Conservation (phyloP, 73 alveolate species). For the Tetrahymena elliotti region DNA sequence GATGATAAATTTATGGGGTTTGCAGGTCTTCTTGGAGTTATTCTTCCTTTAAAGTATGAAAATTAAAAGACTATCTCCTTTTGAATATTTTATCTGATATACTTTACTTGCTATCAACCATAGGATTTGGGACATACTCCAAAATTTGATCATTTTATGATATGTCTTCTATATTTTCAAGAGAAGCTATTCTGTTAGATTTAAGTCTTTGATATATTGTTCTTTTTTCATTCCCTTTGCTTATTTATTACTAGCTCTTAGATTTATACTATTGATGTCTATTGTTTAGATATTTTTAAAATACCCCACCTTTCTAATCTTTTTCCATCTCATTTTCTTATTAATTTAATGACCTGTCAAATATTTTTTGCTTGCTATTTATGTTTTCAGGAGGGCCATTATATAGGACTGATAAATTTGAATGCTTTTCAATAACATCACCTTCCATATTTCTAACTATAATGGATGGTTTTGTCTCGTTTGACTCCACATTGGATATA, state of each 20-base stretch:
- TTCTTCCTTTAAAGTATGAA: neutral
- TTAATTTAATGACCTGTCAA: neutral
- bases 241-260: neutral
- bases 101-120: neutral
- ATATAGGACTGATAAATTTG: neutral
- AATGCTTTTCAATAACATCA: neutral
- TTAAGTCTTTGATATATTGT: neutral
- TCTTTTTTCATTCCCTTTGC: neutral
- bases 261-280: neutral
- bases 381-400: neutral
- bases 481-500: neutral
- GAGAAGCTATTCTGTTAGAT: neutral
- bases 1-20: neutral
- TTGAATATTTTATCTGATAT: neutral
- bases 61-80: neutral
- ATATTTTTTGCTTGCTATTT: neutral
- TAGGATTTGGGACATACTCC: neutral
- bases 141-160: neutral
- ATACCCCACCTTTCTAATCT: neutral
- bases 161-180: neutral
- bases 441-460: neutral
- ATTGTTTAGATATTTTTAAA: neutral
- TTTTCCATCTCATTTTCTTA: neutral
- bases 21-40: neutral
- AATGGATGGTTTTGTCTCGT: neutral